Percentiles rank a stretch among this genome's conserved stretches.
These are phyloP conservation scores for Fraxinus velutina DNA, from an alignment of 305 asterid genomes.

Conservation along the genomic window DNA sequence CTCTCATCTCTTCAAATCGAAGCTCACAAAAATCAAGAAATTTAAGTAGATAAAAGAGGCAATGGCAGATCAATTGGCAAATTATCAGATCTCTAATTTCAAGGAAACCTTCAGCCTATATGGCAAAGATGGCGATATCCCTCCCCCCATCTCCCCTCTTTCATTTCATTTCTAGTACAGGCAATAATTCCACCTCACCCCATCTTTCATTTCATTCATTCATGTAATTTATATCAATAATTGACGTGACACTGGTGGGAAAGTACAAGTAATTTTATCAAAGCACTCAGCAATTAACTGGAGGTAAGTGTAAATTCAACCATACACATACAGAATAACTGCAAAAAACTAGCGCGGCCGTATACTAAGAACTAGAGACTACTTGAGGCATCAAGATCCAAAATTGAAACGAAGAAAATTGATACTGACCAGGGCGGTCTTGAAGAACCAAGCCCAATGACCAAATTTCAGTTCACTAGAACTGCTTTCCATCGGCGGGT, in stretches of 20 bases:
- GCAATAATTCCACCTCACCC: not conserved
- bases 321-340: not conserved
- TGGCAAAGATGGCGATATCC: not conserved
- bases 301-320: not conserved
- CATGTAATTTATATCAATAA: not conserved
- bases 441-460: slow-evolving; percentile 20
- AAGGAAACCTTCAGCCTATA: not conserved
- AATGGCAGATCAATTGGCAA: not conserved
- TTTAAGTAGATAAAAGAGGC: too few relatives aligned
- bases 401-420: not conserved
- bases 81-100: not conserved
- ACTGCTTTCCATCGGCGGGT: slow-evolving; percentile 39
- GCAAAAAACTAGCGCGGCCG: not conserved
- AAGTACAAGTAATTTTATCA: not conserved
- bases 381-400: not conserved
- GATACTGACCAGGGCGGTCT: not conserved
- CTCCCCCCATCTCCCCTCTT: not conserved
- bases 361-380: not conserved
- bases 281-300: not conserved
- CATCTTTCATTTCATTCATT: not conserved
- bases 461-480: slow-evolving; percentile 26
- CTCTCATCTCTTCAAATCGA: not conserved
- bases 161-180: not conserved
- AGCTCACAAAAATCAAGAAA: too few relatives aligned
- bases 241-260: not conserved